Base-by-base conservation (phyloP, 495 filamentous ascomycete genomes). In the Lasiosphaeria ovina region DNA sequence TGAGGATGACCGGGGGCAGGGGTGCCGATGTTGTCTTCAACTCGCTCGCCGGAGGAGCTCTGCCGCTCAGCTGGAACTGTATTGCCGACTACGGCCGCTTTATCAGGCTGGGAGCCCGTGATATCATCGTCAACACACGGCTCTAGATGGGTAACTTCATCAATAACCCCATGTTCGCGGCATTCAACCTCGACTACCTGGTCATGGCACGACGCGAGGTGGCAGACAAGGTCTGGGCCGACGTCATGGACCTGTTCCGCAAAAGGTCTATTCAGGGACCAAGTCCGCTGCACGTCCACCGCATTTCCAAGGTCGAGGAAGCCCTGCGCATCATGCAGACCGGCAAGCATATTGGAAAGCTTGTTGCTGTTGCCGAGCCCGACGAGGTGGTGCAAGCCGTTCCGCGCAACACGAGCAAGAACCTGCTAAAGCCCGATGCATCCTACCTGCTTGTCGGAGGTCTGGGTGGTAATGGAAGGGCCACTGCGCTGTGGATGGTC, bases 1-100 rank as follows among this genome's bases (percentile, higher is more conserved):
- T 69, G 59, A 55, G 62, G 66, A 74, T 1, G 31, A 67, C 9
- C 76, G 76, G 3, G 67, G 82, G 10, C 73, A 70, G 1, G 58
- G 82, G 83, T 11, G 81, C 83, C 3, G 81, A 85, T 56, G 70
- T 84, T 5, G 77, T 81, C 0, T 66, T 86, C 12, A 84, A 85
- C 66, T 83, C 78, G 3, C 74, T 84, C 2, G 69, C 77, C 7
- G 82, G 82, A 1, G 77, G 80, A 48, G 64, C 79, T 12, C 68
- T 85, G 17, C 77, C 75, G 50, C 75, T 71, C 8, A 73, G 74
- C 4, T 81, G 76, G 66, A 63, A 75, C 10, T 80, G 77, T 51
- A 57, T 83, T 45, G 80, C 63, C 12, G 66, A 68, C 0, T 81
- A 79, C 60, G 82, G 82, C 10, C 71, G 69, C 0, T 79, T 84